Evolutionary conservation across 2,329 filamentous ascomycete species (phyloP).

Genomic region (Thelonectria olida): DNA sequence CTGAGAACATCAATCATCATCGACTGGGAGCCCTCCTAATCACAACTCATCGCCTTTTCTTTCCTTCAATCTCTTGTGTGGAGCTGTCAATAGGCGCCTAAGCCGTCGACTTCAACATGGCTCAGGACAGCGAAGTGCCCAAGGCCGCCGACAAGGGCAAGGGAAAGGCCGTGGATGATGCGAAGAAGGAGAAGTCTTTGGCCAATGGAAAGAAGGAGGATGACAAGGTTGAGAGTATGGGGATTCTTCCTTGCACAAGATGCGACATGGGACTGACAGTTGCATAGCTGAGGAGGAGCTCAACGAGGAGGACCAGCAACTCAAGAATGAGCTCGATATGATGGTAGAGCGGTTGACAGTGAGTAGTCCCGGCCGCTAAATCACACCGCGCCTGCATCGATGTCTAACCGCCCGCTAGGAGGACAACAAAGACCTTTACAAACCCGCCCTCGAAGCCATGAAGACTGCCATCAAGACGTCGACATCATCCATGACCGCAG

Average conservation of each 20-base stretch:
- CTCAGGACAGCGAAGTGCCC: constrained; percentile 89
- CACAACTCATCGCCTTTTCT: constrained; percentile 15
- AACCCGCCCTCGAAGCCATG: constrained; percentile 92
- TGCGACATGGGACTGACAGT: constrained; percentile 33
- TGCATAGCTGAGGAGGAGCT: constrained; percentile 78
- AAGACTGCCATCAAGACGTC: constrained; percentile 99
- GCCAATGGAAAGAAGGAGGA: constrained; percentile 83
- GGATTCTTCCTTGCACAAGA: constrained; percentile 19
- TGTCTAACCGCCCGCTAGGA: constrained; percentile 65
- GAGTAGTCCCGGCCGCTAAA: constrained; percentile 38
- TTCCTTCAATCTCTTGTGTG: constrained; percentile 26
- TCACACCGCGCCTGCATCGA: not conserved
- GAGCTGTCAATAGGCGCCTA: constrained; percentile 40
- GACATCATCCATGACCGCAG: constrained; percentile 98
- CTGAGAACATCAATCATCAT: constrained; percentile 14
- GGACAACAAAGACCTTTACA: constrained; percentile 86
- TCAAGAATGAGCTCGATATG: constrained; percentile 98
- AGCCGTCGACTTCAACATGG: constrained; percentile 70
- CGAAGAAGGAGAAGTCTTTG: constrained; percentile 74
- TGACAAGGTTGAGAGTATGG: constrained; percentile 64
- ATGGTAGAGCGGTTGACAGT: constrained; percentile 94
- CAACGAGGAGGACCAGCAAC: constrained; percentile 96
- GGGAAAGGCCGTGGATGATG: constrained; percentile 83
- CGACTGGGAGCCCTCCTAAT: constrained; percentile 15
- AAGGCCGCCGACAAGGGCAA: constrained; percentile 94